Conservation (phyloP, 331 rosid species). For the Pyrus hybrid region DNA sequence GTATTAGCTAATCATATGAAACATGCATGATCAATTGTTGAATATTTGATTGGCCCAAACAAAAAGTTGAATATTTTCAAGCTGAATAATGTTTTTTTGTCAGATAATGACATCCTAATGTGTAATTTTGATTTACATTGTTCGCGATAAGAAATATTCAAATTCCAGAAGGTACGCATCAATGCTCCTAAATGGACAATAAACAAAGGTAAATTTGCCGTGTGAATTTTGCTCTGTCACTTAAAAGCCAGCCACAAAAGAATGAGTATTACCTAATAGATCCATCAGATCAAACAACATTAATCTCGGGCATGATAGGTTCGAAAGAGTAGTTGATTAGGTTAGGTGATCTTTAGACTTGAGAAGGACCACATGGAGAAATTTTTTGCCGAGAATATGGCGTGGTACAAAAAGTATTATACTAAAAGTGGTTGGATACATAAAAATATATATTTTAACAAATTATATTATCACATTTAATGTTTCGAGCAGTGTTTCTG, state of each 20-base stretch:
- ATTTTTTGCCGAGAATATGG: too few relatives aligned
- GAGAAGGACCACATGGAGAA: not conserved
- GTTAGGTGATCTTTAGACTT: not conserved
- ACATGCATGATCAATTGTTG: constrained; percentile 11
- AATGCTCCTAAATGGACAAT: not conserved
- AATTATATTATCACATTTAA: too few relatives aligned
- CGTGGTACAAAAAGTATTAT: too few relatives aligned
- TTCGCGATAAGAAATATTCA: not conserved
- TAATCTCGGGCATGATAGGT: not conserved
- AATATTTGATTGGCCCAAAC: not conserved
- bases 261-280: not conserved
- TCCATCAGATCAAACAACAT: not conserved
- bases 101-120: too few relatives aligned
- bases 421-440: too few relatives aligned
- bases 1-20: not conserved
- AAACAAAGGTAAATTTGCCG: constrained; percentile 1
- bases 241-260: not conserved
- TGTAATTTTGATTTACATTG: too few relatives aligned
- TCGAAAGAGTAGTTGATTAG: not conserved
- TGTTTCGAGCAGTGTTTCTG: too few relatives aligned
- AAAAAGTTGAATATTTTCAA: not conserved
- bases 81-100: too few relatives aligned
- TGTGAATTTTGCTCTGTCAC: not conserved
- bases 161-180: not conserved
- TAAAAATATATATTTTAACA: too few relatives aligned